Evolutionary conservation across 2,329 filamentous ascomycete species (phyloP).

Genomic region (Periconia digitata): DNA sequence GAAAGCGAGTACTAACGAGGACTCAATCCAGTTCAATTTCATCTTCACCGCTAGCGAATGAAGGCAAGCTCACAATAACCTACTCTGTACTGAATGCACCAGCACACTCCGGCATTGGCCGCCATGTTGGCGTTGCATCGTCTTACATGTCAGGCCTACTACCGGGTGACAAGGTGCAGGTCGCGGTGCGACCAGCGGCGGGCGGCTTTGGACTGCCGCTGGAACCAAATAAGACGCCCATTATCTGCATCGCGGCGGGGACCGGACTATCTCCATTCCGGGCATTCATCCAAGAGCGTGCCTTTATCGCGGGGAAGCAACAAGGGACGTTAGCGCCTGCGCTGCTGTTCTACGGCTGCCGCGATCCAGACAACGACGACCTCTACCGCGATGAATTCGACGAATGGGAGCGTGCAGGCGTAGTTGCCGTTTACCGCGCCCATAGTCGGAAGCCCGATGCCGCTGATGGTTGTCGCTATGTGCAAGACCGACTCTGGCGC

Average conservation of each 20-base stretch:
- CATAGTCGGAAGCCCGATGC: slow-evolving; percentile 7
- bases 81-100: slow-evolving; percentile 60
- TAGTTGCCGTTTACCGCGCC: slow-evolving; percentile 54
- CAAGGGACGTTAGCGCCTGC: slow-evolving; percentile 46
- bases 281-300: slow-evolving; percentile 31
- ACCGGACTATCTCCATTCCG: slow-evolving; percentile 27
- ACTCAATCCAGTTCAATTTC: slow-evolving; percentile 24
- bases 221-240: slow-evolving; percentile 37
- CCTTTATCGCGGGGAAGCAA: not conserved
- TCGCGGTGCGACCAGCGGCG: slow-evolving; percentile 32
- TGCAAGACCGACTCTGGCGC: slow-evolving; percentile 22
- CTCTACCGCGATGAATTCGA: slow-evolving; percentile 61
- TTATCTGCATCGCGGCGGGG: slow-evolving; percentile 47
- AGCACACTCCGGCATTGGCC: slow-evolving; percentile 33
- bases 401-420: slow-evolving; percentile 58
- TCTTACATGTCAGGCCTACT: slow-evolving; percentile 35
- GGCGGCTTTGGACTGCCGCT: slow-evolving; percentile 40
- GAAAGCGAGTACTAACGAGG: not conserved
- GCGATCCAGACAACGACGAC: slow-evolving; percentile 54
- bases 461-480: slow-evolving; percentile 25
- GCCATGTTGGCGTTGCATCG: slow-evolving; percentile 35
- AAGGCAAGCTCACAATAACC: slow-evolving; percentile 54
- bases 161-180: slow-evolving; percentile 37
- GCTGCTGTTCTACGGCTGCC: slow-evolving; percentile 63
- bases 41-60: slow-evolving; percentile 53